phyloP scores from a whole-genome alignment of 2,329 filamentous ascomycete species.

The Cryoendolithus antarcticus region DNA sequence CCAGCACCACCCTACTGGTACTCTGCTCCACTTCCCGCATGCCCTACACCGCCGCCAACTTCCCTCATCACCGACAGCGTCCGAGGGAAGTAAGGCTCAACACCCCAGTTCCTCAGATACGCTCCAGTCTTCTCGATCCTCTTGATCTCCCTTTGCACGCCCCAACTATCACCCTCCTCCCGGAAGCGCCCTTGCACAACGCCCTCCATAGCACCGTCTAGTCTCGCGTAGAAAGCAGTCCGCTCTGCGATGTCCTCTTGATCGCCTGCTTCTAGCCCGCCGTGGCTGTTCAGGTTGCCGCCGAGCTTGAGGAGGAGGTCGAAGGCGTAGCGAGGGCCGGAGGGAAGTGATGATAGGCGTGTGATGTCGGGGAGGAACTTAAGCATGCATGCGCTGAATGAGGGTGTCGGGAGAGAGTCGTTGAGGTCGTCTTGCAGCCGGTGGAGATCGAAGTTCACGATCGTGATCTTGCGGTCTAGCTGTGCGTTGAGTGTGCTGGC shows the following conservation, averaged over 20 bases:
- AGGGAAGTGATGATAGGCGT: constrained; percentile 36
- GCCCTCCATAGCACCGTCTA: constrained; percentile 41
- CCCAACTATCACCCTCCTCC: constrained; percentile 40
- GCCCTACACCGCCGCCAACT: constrained; percentile 17
- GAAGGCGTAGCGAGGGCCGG: constrained; percentile 38
- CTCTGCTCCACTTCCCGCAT: not conserved
- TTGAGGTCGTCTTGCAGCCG: constrained; percentile 44
- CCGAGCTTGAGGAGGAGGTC: constrained; percentile 43
- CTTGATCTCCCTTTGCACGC: constrained; percentile 40
- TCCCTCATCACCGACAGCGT: constrained; percentile 38
- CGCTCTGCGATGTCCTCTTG: constrained; percentile 36
- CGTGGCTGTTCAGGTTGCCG: constrained; percentile 43
- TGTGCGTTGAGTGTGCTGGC: constrained; percentile 42
- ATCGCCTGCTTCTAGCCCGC: constrained; percentile 38
- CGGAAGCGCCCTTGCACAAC: constrained; percentile 38
- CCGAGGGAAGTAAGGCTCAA: constrained; percentile 41
- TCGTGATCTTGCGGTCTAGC: constrained; percentile 46
- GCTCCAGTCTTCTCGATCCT: constrained; percentile 43
- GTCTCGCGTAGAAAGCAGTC: constrained; percentile 36
- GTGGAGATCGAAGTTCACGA: constrained; percentile 45
- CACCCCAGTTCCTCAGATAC: constrained; percentile 39
- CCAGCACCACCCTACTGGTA: too few species aligned
- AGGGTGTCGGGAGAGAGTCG: constrained; percentile 39
- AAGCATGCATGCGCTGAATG: constrained; percentile 42
- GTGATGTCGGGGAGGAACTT: constrained; percentile 43